Conservation (phyloP, 1,139 yeast genomes). For the Pneumocystis sp. region DNA sequence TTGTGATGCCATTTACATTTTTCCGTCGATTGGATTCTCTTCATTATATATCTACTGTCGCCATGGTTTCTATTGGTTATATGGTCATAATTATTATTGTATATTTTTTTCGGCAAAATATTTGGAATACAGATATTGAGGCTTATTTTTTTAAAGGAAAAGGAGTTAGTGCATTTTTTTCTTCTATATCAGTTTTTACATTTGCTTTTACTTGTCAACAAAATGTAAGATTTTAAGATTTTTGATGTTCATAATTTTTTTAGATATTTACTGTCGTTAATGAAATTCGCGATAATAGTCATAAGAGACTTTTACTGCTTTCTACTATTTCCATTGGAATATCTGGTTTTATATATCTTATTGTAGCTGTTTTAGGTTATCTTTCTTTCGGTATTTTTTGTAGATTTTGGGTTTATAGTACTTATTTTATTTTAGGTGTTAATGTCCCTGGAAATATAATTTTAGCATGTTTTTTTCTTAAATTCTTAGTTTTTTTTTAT, state of each 20-base stretch:
- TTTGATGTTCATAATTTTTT: constrained; percentile 18
- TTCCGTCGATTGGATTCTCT: constrained; percentile 66
- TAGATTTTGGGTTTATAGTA: not conserved
- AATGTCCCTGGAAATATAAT: constrained; percentile 69
- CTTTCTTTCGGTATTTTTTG: constrained; percentile 38
- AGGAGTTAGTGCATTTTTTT: constrained; percentile 44
- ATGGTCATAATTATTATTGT: constrained; percentile 56
- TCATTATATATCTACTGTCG: constrained; percentile 74
- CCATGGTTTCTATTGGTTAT: constrained; percentile 67
- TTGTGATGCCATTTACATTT: constrained; percentile 63
- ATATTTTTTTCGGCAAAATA: constrained; percentile 42
- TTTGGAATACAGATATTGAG: constrained; percentile 21
- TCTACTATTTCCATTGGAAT: constrained; percentile 42
- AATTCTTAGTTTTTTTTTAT: constrained; percentile 13
- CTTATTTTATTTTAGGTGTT: constrained; percentile 32
- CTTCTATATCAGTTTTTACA: constrained; percentile 78
- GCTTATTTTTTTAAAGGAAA: constrained; percentile 7
- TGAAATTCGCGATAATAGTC: constrained; percentile 50
- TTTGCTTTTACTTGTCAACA: constrained; percentile 95
- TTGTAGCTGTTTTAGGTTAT: constrained; percentile 75
- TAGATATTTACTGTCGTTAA: constrained; percentile 70
- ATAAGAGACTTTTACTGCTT: constrained; percentile 38
- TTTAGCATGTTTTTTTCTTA: constrained; percentile 28
- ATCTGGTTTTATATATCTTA: constrained; percentile 42
- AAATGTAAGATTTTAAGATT: constrained; percentile 24